Evolutionary conservation across 495 filamentous ascomycete genomes (phyloP), one percentile per base, ranked within the genome.

Genomic region (Wilcoxina mikolae): DNA sequence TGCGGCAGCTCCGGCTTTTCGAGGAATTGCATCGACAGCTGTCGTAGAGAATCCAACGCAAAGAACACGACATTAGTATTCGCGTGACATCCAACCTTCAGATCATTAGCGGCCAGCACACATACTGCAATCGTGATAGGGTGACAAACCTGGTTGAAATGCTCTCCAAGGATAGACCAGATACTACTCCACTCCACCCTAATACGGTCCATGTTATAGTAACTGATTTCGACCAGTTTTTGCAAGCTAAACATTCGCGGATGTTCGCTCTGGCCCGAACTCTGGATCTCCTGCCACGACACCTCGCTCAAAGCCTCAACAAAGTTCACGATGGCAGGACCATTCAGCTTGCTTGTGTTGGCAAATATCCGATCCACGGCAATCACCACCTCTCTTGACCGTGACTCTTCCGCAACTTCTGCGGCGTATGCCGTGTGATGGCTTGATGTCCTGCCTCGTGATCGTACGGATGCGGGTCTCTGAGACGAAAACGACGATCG

Each of bases 131-230:
- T 39, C 10, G 39, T 25, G 27, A 3, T 10, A 35, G 17, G 10
- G 10, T n/a, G 20, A 28, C 55, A 17, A 38, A 61, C 62, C 55
- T 86, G 82, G 64, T 95, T 96, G 73, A 99, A 99, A 68, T 99
- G 91, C 65, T 94, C 83, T 18, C 91, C 91, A 11, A 99, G 77
- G 2, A 99, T 83, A 54, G 82, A 81, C 91, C 91, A 99, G 45
- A 99, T 93, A 64, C 84, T 88, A 10, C 83, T 90, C 91, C 91
- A 99, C 65, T 99, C 93, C 60, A 95, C 95, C 59, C 91, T 80
- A 12, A 99, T 89, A 72, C 91, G 81, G 41, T 82, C 90, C 93
- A 99, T 96, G 70, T 99, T 99, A 76, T 96, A 96, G 65, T 93
- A 94, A 68, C 85, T 90, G 67, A 99, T 95, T 69, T 99, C 91